Evolutionary conservation across 306 rosid genomes (phyloP).

Genomic region (Quercus dentata): DNA sequence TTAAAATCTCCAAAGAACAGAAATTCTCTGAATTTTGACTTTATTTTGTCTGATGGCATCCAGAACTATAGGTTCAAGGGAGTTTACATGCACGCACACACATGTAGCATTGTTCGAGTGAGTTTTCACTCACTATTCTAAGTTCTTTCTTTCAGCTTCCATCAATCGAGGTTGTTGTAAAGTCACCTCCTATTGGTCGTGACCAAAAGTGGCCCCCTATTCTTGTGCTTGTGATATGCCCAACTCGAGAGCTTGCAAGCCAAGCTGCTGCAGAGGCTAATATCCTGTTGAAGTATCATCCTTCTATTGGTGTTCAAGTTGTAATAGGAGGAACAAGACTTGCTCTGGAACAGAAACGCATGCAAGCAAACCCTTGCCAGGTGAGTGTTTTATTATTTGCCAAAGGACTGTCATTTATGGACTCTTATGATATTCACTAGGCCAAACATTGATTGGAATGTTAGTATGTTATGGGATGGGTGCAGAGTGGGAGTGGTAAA

Average conservation of each 20-base stretch:
- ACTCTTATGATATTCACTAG: not conserved
- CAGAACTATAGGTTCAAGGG: constrained; percentile 2
- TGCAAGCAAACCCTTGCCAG: constrained; percentile 95
- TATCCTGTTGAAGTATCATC: constrained; percentile 77
- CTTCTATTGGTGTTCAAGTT: constrained; percentile 86
- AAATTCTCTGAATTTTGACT: constrained; percentile 3
- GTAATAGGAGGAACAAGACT: constrained; percentile 96
- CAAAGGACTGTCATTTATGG: not conserved
- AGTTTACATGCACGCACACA: not conserved
- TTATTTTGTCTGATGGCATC: constrained; percentile 3
- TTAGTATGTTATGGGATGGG: not conserved
- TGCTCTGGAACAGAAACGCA: constrained; percentile 78
- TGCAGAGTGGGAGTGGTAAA: not conserved
- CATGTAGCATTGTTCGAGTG: not conserved
- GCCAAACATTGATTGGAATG: constrained; percentile 4
- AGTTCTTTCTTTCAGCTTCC: constrained; percentile 75
- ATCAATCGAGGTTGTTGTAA: constrained; percentile 78
- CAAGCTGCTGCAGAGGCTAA: constrained; percentile 91
- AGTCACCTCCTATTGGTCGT: constrained; percentile 52
- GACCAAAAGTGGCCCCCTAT: constrained; percentile 81
- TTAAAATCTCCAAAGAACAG: not conserved
- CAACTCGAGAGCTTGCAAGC: constrained; percentile 92
- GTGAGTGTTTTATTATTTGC: constrained; percentile 31
- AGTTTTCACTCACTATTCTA: constrained; percentile 23
- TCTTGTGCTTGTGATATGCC: constrained; percentile 85